Conservation (phyloP, 139 green algal genomes). For the Dunaliella primolecta region DNA sequence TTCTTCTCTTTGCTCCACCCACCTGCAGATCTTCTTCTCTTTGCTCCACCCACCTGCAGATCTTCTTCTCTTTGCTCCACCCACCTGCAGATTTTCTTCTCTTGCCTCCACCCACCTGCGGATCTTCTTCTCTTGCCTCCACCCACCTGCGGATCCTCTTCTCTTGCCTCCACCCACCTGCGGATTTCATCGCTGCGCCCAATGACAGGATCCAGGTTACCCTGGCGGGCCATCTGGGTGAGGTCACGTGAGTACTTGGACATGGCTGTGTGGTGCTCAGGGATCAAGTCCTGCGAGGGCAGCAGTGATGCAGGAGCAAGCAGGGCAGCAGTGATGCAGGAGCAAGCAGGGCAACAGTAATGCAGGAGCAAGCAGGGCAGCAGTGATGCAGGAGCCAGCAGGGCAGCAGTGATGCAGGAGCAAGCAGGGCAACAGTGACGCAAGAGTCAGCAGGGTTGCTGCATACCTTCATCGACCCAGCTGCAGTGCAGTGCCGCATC, state of each 20-base stretch:
- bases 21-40: neutral
- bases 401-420: neutral
- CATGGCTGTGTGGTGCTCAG: constrained; percentile 49
- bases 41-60: neutral
- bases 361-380: too few relatives aligned
- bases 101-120: neutral
- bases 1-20: neutral
- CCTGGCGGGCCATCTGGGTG: constrained; percentile 50
- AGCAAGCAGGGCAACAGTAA: too few relatives aligned
- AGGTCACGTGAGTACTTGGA: constrained; percentile 81
- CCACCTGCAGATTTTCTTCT: neutral
- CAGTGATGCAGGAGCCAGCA: too few relatives aligned
- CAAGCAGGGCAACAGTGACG: too few relatives aligned
- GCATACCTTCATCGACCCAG: too few relatives aligned
- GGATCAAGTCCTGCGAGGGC: constrained; percentile 26
- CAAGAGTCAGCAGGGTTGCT: too few relatives aligned
- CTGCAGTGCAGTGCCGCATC: too few relatives aligned
- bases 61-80: neutral
- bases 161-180: too few relatives aligned
- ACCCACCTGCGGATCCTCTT: constrained; percentile 4
- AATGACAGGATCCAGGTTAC: constrained; percentile 80
- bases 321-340: too few relatives aligned
- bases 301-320: too few relatives aligned
- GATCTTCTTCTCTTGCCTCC: too few relatives aligned
- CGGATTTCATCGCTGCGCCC: constrained; percentile 78